phyloP scores from a whole-genome alignment of 352 stramenopile genomes.

The Hyphochytrium catenoides region DNA sequence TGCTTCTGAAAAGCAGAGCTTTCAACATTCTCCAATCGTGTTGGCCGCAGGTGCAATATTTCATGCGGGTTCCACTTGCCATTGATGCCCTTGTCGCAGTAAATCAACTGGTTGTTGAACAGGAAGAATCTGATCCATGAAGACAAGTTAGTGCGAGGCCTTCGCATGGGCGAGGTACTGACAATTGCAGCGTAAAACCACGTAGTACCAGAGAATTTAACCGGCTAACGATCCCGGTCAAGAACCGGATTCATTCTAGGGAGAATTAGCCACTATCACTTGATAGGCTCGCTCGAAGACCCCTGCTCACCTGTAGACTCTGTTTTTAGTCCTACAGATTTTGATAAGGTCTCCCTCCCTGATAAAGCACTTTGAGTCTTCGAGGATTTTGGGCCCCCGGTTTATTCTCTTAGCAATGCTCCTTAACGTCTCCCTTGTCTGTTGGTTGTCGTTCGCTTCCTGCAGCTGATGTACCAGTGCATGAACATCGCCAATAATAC shows the following conservation, averaged over 20 bases:
- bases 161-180: too few species aligned
- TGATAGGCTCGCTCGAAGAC: too few species aligned
- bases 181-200: too few species aligned
- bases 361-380: conserved; percentile 81
- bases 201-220: too few species aligned
- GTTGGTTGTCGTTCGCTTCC: conserved; percentile 49
- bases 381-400: conserved; percentile 66
- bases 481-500: conserved; percentile 63
- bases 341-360: conserved; percentile 82
- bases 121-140: too few species aligned
- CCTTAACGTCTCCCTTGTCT: conserved; percentile 50
- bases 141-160: too few species aligned
- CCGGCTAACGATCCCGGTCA: too few species aligned
- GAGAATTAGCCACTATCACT: too few species aligned
- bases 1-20: conserved; percentile 38
- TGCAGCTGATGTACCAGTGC: conserved; percentile 67
- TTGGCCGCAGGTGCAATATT: conserved; percentile 47
- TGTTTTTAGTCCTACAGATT: conserved; percentile 62
- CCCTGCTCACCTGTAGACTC: conserved; percentile 52
- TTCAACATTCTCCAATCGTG: conserved; percentile 38
- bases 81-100: conserved; percentile 41
- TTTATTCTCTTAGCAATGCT: conserved; percentile 68
- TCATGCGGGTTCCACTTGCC: conserved; percentile 59
- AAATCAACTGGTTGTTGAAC: conserved; percentile 60
- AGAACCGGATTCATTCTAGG: too few species aligned